Conservation (phyloP, 441 rosid genomes). For the Isatis lusitanica region DNA sequence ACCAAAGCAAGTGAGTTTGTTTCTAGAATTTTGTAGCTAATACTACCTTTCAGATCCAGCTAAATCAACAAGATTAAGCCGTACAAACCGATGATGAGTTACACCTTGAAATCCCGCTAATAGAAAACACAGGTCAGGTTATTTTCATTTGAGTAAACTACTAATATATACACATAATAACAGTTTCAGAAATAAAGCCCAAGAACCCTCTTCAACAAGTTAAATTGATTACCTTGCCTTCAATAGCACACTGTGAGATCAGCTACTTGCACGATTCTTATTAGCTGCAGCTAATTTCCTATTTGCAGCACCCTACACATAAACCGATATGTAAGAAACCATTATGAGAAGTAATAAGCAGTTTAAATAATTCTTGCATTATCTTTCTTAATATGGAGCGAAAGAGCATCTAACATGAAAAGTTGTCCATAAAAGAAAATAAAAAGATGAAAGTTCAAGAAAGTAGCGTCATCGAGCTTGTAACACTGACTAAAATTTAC, state of each 20-base stretch:
- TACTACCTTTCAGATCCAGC: slow-evolving; percentile 98
- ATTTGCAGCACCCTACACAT: slow-evolving; percentile 86
- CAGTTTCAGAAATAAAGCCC: neutral
- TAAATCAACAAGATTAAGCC: slow-evolving; percentile 95
- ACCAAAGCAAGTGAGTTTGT: neutral
- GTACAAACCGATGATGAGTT: slow-evolving; percentile 94
- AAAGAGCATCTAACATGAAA: slow-evolving; percentile 14
- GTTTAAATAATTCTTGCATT: neutral
- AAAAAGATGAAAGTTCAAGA: neutral
- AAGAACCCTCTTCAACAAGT: slow-evolving; percentile 15
- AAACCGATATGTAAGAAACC: neutral
- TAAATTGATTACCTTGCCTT: slow-evolving; percentile 68
- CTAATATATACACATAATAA: neutral
- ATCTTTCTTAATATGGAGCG: neutral
- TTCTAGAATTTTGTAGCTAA: slow-evolving; percentile 1
- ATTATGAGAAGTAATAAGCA: neutral
- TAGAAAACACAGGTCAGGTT: slow-evolving; percentile 27
- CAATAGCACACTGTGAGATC: slow-evolving; percentile 99
- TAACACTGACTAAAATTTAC: neutral
- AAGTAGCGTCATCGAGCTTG: slow-evolving; percentile 6
- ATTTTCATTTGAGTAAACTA: slow-evolving; percentile 8
- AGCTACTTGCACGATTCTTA: slow-evolving; percentile 98
- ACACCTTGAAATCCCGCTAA: slow-evolving; percentile 98
- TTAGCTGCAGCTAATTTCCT: slow-evolving; percentile 98
- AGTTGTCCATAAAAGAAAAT: neutral